Conservation (phyloP, 2,329 filamentous ascomycete species). For the Atkinsonella hypoxylon region DNA sequence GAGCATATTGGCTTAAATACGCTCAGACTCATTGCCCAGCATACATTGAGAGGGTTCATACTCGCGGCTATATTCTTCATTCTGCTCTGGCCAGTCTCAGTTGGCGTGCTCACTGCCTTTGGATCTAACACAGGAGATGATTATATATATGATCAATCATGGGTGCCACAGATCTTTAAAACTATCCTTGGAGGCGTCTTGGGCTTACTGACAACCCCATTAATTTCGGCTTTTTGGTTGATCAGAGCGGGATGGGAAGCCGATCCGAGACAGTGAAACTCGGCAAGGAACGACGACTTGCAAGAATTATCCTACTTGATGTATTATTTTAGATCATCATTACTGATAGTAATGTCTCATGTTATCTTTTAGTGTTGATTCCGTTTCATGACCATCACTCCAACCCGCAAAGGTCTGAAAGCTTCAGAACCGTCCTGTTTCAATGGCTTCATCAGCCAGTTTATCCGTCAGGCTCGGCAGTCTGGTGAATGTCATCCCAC, state of each 20-base stretch:
- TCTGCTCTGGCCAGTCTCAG: slow-evolving; percentile 29
- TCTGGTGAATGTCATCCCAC: no score
- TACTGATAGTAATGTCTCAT: not conserved
- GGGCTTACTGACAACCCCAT: slow-evolving; percentile 33
- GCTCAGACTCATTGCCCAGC: slow-evolving; percentile 14
- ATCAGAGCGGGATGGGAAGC: slow-evolving; percentile 33
- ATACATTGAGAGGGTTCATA: slow-evolving; percentile 15
- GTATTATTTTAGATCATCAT: not conserved
- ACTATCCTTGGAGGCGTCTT: slow-evolving; percentile 33
- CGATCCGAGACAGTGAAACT: not conserved
- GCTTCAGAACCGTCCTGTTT: no score
- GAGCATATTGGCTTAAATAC: slow-evolving; percentile 1
- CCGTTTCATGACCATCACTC: no score
- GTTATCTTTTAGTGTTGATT: not conserved
- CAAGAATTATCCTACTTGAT: not conserved
- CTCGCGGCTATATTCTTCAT: slow-evolving; percentile 25
- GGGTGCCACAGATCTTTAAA: slow-evolving; percentile 40
- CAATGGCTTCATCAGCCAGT: no score
- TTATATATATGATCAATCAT: slow-evolving; percentile 29
- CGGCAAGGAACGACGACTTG: not conserved
- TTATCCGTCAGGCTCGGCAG: no score
- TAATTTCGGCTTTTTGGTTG: slow-evolving; percentile 38
- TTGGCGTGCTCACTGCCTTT: slow-evolving; percentile 30
- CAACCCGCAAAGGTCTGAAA: no score
- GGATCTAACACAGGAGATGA: slow-evolving; percentile 28